Evolutionary conservation across 2,329 filamentous ascomycete genomes (phyloP).

Genomic region (Phoma herbarum): DNA sequence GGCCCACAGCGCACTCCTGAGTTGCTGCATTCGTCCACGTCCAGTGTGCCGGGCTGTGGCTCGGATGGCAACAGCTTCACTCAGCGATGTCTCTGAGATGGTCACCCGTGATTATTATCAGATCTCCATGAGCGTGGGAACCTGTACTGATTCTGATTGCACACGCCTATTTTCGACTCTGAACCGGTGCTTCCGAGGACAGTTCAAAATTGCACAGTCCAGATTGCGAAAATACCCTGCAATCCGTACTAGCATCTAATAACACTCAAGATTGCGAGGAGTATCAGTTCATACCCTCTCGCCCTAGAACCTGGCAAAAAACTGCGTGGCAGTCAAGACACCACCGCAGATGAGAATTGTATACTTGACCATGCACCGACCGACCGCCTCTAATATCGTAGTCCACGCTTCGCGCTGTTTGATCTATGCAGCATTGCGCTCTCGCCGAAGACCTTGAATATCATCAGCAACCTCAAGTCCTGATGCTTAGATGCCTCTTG

Average conservation of each 20-base stretch:
- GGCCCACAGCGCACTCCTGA: neutral
- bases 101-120: neutral
- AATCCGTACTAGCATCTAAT: neutral
- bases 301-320: neutral
- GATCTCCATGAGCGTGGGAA: neutral
- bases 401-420: neutral
- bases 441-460: neutral
- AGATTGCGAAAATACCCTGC: neutral
- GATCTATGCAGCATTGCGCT: neutral
- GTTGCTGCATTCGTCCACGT: neutral
- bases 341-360: neutral
- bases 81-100: neutral
- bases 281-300: neutral
- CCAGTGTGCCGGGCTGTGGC: neutral
- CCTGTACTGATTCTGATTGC: neutral
- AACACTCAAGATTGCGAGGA: neutral
- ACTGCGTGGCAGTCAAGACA: neutral
- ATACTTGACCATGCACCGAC: neutral
- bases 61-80: neutral
- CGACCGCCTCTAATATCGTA: too few relatives aligned
- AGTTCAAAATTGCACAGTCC: neutral
- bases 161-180: neutral
- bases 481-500: neutral
- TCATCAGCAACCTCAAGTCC: neutral
- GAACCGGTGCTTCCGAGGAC: neutral